These are phyloP conservation scores for Cyberlindnera mycetangii DNA, from an alignment of 805 yeast genomes.

Conservation along the genomic window DNA sequence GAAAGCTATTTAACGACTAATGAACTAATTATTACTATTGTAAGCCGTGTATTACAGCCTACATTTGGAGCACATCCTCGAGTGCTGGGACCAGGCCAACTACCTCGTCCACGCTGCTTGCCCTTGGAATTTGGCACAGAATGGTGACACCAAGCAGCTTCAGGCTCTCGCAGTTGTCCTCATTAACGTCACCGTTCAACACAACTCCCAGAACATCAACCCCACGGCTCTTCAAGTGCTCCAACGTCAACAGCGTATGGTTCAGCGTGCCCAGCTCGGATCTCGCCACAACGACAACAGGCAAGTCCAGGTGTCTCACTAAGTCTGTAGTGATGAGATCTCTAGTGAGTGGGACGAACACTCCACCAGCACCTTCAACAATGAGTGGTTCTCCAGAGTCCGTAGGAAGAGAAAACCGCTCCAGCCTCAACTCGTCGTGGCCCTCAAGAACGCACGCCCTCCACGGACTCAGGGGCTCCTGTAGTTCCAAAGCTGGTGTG, in stretches of 20 bases:
- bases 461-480: constrained; percentile 30
- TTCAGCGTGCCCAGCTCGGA: constrained; percentile 32
- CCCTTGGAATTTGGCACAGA: constrained; percentile 35
- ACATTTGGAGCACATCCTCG: not conserved
- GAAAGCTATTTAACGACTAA: not conserved
- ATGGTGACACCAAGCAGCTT: constrained; percentile 23
- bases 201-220: constrained; percentile 25
- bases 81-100: not conserved
- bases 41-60: not conserved
- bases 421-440: constrained; percentile 19
- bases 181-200: constrained; percentile 26
- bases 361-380: constrained; percentile 33
- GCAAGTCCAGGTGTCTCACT: constrained; percentile 20
- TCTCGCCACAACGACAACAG: constrained; percentile 29
- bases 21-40: not conserved
- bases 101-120: constrained; percentile 2
- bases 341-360: constrained; percentile 29
- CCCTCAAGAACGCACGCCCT: constrained; percentile 26
- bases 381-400: constrained; percentile 18
- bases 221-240: constrained; percentile 23
- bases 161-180: constrained; percentile 23
- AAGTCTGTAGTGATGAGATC: constrained; percentile 27
- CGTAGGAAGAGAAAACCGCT: constrained; percentile 23
- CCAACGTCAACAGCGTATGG: constrained; percentile 29
- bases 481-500: constrained; percentile 21